A percentile compares a stretch with the other conserved stretches of the same genome.
Evolutionary conservation across 768 basidiomycete species (phyloP).

Genomic region (Termitomyces sp.): DNA sequence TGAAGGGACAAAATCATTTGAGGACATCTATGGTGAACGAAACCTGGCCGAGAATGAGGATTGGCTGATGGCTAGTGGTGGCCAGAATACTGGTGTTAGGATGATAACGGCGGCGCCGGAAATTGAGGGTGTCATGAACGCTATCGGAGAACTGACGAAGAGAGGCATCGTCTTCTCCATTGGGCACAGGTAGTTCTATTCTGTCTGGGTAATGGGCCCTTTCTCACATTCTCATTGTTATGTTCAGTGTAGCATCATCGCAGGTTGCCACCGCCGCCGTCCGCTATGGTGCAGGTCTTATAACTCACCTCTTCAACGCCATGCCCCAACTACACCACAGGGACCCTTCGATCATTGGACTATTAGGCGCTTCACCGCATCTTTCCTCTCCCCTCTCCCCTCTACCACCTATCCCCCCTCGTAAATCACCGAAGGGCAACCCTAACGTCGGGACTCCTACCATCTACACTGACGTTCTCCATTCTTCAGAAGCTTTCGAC

Average conservation of each 20-base stretch:
- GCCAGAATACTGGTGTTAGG: conserved; percentile 58
- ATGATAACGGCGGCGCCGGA: conserved; percentile 89
- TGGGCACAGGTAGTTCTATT: conserved; percentile 68
- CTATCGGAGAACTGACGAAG: conserved; percentile 54
- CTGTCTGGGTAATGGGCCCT: not conserved
- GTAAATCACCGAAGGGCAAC: conserved; percentile 1
- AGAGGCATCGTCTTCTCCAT: conserved; percentile 80
- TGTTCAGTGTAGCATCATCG: conserved; percentile 64
- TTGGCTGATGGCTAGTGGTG: conserved; percentile 54
- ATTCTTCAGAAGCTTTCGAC: conserved; percentile 57
- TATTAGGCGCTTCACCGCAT: conserved; percentile 75
- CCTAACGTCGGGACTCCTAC: not conserved
- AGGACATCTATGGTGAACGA: conserved; percentile 66
- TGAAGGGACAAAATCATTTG: conserved; percentile 64
- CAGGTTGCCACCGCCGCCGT: conserved; percentile 71
- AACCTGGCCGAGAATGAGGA: conserved; percentile 63
- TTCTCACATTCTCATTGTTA: conserved; percentile 6
- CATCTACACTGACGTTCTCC: conserved; percentile 15
- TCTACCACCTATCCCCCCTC: conserved; percentile 15
- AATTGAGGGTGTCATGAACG: conserved; percentile 74
- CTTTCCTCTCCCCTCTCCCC: conserved; percentile 40
- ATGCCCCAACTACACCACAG: conserved; percentile 90
- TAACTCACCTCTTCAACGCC: conserved; percentile 92
- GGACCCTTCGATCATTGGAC: conserved; percentile 88
- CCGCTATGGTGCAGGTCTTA: conserved; percentile 70